phyloP scores from a whole-genome alignment of 78 protist genomes.

The Anaeramoeba ignava region DNA sequence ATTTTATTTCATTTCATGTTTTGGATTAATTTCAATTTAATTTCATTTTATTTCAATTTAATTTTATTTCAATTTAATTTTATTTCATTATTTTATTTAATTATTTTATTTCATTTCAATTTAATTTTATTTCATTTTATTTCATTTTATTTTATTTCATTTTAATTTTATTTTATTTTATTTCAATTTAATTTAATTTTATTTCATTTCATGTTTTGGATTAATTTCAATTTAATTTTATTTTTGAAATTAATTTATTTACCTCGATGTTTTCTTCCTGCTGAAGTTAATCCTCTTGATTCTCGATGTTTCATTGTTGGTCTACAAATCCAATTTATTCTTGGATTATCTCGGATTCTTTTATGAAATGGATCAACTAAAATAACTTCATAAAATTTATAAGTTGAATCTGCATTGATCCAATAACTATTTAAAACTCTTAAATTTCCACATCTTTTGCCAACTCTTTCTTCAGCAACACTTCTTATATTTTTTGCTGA shows the following conservation, averaged over 20 bases:
- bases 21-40: too few species aligned
- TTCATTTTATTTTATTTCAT: too few species aligned
- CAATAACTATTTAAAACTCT: conserved; percentile 99
- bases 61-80: too few species aligned
- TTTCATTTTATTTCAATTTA: too few species aligned
- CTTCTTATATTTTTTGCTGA: conserved; percentile 53
- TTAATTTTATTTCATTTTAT: too few species aligned
- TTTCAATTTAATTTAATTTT: too few species aligned
- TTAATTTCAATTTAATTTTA: too few species aligned
- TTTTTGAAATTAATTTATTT: conserved; percentile 52
- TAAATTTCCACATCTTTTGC: conserved; percentile 68
- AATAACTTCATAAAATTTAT: conserved; percentile 97
- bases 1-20: too few species aligned
- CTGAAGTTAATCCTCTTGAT: conserved; percentile 96
- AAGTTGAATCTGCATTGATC: conserved; percentile 85
- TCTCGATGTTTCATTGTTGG: conserved; percentile 87
- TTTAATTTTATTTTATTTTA: too few species aligned
- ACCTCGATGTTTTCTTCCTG: conserved; percentile 87
- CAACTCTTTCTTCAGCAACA: conserved; percentile 94
- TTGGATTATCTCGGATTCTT: conserved; percentile 92
- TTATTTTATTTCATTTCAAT: too few species aligned
- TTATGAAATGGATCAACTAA: conserved; percentile 87
- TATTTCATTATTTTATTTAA: too few species aligned
- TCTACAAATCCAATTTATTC: conserved; percentile 94
- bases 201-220: too few species aligned